These are phyloP conservation scores for Fusarium guadeloupense DNA, from an alignment of 2,329 filamentous ascomycete species.

Conservation along the genomic window DNA sequence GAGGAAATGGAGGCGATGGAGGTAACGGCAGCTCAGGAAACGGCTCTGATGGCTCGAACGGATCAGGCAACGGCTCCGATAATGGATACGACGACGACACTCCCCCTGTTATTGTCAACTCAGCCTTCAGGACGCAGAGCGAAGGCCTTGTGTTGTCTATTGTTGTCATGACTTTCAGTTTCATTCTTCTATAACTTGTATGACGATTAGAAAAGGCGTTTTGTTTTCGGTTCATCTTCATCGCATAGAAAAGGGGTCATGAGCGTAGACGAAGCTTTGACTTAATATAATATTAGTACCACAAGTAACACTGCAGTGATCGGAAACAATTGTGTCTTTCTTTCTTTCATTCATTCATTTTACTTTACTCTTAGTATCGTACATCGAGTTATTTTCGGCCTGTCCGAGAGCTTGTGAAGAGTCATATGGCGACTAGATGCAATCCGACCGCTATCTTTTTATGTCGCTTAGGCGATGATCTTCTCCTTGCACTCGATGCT, in stretches of 20 bases:
- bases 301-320: background rate
- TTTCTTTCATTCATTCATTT: slow-evolving; percentile 5
- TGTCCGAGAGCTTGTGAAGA: background rate
- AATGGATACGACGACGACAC: background rate
- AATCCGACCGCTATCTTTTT: background rate
- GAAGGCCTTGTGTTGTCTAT: background rate
- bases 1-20: background rate
- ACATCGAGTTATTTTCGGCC: background rate
- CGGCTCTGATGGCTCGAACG: background rate
- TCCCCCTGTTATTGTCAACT: slow-evolving; percentile 22
- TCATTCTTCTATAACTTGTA: slow-evolving; percentile 7
- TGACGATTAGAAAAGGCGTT: background rate
- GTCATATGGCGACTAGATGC: background rate
- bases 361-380: slow-evolving; percentile 15
- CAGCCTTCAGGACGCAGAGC: slow-evolving; percentile 6
- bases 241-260: slow-evolving; percentile 27
- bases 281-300: slow-evolving; percentile 21
- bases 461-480: slow-evolving; percentile 20
- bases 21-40: background rate
- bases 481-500: slow-evolving; percentile 31
- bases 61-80: background rate
- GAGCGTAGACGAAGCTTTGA: slow-evolving; percentile 2
- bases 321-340: background rate
- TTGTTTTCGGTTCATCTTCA: slow-evolving; percentile 5
- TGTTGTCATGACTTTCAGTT: background rate